phyloP scores from a whole-genome alignment of 2,329 filamentous ascomycete species.

The Neoascochyta sp. region DNA sequence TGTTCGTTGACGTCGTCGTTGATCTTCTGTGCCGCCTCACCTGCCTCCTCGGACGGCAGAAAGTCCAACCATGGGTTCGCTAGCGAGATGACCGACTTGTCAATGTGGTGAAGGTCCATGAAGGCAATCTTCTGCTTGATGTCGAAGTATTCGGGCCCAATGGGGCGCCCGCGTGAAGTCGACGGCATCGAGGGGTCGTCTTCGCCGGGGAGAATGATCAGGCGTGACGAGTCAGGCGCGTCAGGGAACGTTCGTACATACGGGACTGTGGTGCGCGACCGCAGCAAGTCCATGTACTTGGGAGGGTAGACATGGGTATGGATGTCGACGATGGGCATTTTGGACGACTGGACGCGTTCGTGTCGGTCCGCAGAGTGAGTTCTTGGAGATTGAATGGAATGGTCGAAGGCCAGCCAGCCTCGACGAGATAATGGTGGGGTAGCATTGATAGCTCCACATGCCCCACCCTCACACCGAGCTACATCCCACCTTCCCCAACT shows the following conservation, averaged over 20 bases:
- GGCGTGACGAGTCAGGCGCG: slow-evolving; percentile 54
- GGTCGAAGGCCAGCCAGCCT: background rate
- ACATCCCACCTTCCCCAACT: slow-evolving; percentile 34
- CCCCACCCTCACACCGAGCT: slow-evolving; percentile 22
- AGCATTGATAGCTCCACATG: too few relatives aligned
- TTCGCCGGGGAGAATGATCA: slow-evolving; percentile 62
- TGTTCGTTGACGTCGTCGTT: slow-evolving; percentile 75
- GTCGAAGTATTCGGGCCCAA: slow-evolving; percentile 79
- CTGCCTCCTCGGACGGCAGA: slow-evolving; percentile 59
- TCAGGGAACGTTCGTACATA: slow-evolving; percentile 64
- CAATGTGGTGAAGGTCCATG: slow-evolving; percentile 80
- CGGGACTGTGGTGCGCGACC: slow-evolving; percentile 59
- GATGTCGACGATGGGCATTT: slow-evolving; percentile 53
- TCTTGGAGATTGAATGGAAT: too few relatives aligned
- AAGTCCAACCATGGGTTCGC: slow-evolving; percentile 97
- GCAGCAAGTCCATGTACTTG: slow-evolving; percentile 56
- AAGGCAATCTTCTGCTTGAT: slow-evolving; percentile 77
- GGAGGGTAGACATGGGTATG: slow-evolving; percentile 63
- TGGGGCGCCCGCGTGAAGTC: slow-evolving; percentile 68
- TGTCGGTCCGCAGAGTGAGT: background rate
- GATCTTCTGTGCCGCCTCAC: slow-evolving; percentile 60
- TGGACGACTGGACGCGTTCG: too few relatives aligned
- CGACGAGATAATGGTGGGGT: too few relatives aligned
- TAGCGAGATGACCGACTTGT: slow-evolving; percentile 79
- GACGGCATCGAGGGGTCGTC: slow-evolving; percentile 51